Evolutionary conservation across 805 yeast species (phyloP), one percentile per base, ranked within the genome.

Genomic region (Ogataea populi-albae): DNA sequence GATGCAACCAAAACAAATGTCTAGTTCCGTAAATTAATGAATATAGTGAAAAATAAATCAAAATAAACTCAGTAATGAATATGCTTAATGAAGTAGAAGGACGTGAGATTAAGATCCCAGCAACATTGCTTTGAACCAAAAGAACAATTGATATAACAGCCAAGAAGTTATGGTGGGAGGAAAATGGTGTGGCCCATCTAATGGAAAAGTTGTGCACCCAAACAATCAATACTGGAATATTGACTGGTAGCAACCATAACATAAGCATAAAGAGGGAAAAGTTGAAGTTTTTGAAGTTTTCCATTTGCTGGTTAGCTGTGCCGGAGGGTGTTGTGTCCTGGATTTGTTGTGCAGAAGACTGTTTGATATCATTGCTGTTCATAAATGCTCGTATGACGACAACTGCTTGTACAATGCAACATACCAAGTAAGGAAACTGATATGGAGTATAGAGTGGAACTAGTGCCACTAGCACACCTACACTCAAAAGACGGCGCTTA

Each of bases 1-100:
- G 84, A 50, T 88, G 93, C 30, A 88, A 62, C 85, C 89, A 86
- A 59, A 75, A 89, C n/a, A 91, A 69, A 50, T 86, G 84, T 52
- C 89, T 73, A 5, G 83, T 69, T 2, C 96, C 96, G 59, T 79
- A 86, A 7, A 86, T 50, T 37, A 84, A 57, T 27, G 83, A 64
- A 59, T 84, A 87, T 24, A 75, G 53, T 1, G 76, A 68, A 43
- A 78, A 65, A 55, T 82, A 84, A 0, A 54, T 52, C 28, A 81
- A 49, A 10, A 77, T 49, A 3, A 59, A 41, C 11, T 57, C 55
- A 2, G 73, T 65, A 2, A 66, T 34, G 29, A 53, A 50, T 32
- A 54, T 51, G 22, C 60, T 62, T 2, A 59, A 24, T 17, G 28
- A 33, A 2, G 46, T 33, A 3, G 35, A 40, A 12, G 63, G 55